A percentile compares a stretch with the other conserved stretches of the same genome.
Evolutionary conservation across 805 yeast genomes (phyloP).

Genomic region (Candida vaughaniae): DNA sequence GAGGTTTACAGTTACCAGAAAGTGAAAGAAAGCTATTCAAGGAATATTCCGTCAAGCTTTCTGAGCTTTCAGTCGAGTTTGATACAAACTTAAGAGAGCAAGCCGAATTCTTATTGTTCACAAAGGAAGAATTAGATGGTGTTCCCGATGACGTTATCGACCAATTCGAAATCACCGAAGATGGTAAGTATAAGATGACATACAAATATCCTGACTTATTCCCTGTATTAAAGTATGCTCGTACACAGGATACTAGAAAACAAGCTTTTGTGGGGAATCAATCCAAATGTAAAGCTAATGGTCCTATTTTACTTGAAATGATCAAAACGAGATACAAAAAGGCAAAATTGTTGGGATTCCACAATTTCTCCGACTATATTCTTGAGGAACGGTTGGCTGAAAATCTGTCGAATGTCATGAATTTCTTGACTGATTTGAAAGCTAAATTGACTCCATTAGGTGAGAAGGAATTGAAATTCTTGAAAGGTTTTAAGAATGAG

Average conservation of each 20-base stretch:
- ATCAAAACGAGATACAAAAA: slow-evolving; percentile 60
- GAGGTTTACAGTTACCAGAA: slow-evolving; percentile 63
- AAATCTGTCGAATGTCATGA: slow-evolving; percentile 54
- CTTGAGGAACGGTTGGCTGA: slow-evolving; percentile 84
- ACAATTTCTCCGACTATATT: slow-evolving; percentile 65
- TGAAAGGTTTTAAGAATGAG: slow-evolving; percentile 52
- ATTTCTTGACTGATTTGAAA: slow-evolving; percentile 62
- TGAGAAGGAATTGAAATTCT: slow-evolving; percentile 45
- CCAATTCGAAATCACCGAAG: slow-evolving; percentile 53
- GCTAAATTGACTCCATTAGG: slow-evolving; percentile 61
- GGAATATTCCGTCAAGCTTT: slow-evolving; percentile 56
- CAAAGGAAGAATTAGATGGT: slow-evolving; percentile 67
- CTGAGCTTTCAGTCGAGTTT: slow-evolving; percentile 56
- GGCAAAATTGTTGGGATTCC: slow-evolving; percentile 65
- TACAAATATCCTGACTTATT: slow-evolving; percentile 78
- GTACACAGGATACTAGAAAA: slow-evolving; percentile 61
- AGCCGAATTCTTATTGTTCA: slow-evolving; percentile 57
- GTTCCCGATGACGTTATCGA: slow-evolving; percentile 64
- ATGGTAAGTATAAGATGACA: slow-evolving; percentile 55
- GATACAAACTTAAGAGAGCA: slow-evolving; percentile 71
- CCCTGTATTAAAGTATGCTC: slow-evolving; percentile 76
- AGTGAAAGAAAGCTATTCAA: slow-evolving; percentile 57
- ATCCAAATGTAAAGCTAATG: slow-evolving; percentile 65
- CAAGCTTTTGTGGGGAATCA: slow-evolving; percentile 65
- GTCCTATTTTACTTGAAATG: slow-evolving; percentile 56